Evolutionary conservation across 2,329 filamentous ascomycete genomes (phyloP).

Genomic region (Colletotrichum neosansevieriae): DNA sequence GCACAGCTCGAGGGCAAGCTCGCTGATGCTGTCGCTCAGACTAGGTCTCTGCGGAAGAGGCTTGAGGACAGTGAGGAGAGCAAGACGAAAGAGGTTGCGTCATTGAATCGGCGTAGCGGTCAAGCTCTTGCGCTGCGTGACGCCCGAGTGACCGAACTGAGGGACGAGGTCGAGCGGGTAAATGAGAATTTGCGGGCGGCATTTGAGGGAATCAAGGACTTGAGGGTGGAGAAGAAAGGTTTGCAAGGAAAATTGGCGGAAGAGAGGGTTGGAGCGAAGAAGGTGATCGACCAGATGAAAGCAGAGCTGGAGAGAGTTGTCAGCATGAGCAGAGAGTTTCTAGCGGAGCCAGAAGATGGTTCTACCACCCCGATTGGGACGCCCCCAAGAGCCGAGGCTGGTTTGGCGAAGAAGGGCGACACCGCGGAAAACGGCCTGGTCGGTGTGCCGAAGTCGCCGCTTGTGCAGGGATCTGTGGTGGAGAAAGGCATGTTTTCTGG

Average conservation of each 20-base stretch:
- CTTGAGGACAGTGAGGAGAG: conserved; percentile 53
- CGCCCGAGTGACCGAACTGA: conserved; percentile 61
- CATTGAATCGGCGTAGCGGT: conserved; percentile 57
- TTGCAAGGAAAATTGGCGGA: conserved; percentile 52
- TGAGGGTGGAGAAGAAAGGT: conserved; percentile 61
- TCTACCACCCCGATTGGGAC: conserved; percentile 21
- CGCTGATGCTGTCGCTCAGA: conserved; percentile 53
- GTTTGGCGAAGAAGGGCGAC: conserved; percentile 7
- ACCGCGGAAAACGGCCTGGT: conserved; percentile 2
- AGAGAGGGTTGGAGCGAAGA: conserved; percentile 55
- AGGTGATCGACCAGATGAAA: conserved; percentile 63
- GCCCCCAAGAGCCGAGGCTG: background rate
- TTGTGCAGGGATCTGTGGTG: conserved; percentile 39
- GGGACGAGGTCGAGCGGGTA: conserved; percentile 61
- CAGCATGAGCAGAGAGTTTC: conserved; percentile 59
- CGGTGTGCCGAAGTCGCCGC: conserved; percentile 39
- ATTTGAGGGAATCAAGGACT: conserved; percentile 57
- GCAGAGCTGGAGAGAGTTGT: conserved; percentile 63
- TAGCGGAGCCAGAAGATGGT: conserved; percentile 47
- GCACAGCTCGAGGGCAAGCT: conserved; percentile 60
- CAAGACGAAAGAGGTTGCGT: conserved; percentile 48
- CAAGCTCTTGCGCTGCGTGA: conserved; percentile 64
- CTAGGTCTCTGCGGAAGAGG: conserved; percentile 53
- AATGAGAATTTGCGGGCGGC: conserved; percentile 60
- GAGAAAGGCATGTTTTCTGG: conserved; percentile 44